Conservation (phyloP, 495 filamentous ascomycete species). For the Penicillium atrosanguineum region DNA sequence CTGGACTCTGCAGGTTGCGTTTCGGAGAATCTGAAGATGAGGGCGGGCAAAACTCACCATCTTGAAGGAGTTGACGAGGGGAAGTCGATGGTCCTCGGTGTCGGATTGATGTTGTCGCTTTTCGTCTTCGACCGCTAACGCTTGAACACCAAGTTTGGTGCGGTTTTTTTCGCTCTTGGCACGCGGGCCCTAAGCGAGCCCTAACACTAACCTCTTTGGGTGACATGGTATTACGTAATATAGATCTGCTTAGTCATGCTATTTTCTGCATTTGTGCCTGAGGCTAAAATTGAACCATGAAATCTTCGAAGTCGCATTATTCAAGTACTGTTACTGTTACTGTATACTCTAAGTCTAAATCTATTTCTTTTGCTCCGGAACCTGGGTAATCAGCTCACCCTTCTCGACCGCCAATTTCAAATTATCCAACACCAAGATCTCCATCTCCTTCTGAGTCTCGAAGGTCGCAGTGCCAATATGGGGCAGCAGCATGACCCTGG, state of each 20-base stretch:
- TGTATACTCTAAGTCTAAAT: background rate
- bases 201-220: slow-evolving; percentile 38
- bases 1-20: slow-evolving; percentile 4
- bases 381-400: slow-evolving; percentile 65
- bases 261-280: background rate
- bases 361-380: slow-evolving; percentile 63
- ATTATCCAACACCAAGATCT: slow-evolving; percentile 69
- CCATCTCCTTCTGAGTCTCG: slow-evolving; percentile 74
- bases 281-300: background rate
- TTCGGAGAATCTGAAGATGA: slow-evolving; percentile 11
- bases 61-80: slow-evolving; percentile 52
- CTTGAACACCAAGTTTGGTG: slow-evolving; percentile 36
- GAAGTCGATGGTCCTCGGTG: slow-evolving; percentile 47
- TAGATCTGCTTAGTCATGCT: background rate
- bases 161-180: slow-evolving; percentile 48
- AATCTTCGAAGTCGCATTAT: background rate
- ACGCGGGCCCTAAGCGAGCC: slow-evolving; percentile 47
- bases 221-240: slow-evolving; percentile 1
- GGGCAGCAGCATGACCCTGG: slow-evolving; percentile 69
- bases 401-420: slow-evolving; percentile 60
- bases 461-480: slow-evolving; percentile 74
- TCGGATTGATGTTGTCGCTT: slow-evolving; percentile 47
- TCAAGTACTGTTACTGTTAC: background rate
- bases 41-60: slow-evolving; percentile 48
- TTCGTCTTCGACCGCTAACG: slow-evolving; percentile 43